A percentile compares a stretch with the other conserved stretches of the same genome.
These are phyloP conservation scores for Trichoderma endophyticum DNA, from an alignment of 2,329 filamentous ascomycete genomes.

Conservation along the genomic window DNA sequence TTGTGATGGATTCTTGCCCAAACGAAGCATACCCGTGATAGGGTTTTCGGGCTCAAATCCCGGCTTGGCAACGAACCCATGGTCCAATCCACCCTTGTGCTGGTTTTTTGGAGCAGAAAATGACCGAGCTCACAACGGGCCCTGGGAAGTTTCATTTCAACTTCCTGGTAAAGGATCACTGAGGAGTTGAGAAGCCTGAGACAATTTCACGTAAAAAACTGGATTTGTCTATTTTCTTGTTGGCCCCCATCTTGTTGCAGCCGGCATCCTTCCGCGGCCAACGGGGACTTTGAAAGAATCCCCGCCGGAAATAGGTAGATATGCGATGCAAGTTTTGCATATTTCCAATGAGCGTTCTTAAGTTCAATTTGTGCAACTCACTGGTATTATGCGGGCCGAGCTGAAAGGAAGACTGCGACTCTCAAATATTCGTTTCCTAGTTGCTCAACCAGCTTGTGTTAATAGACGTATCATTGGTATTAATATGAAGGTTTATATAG, in stretches of 20 bases:
- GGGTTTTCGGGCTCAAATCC: background rate
- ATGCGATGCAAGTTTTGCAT: background rate
- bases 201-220: background rate
- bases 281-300: background rate
- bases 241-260: background rate
- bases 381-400: background rate
- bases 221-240: background rate
- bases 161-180: background rate
- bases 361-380: background rate
- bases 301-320: background rate
- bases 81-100: background rate
- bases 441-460: background rate
- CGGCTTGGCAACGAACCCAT: background rate
- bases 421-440: background rate
- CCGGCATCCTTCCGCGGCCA: background rate
- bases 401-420: background rate
- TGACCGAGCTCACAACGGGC: background rate
- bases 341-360: background rate
- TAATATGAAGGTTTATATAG: no score
- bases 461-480: no score
- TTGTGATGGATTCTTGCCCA: background rate
- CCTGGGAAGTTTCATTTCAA: background rate
- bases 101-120: background rate
- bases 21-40: no score
- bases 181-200: background rate